Evolutionary conservation across 371 early-diverging fungal species (phyloP).

Genomic region (Mortierella sp.): DNA sequence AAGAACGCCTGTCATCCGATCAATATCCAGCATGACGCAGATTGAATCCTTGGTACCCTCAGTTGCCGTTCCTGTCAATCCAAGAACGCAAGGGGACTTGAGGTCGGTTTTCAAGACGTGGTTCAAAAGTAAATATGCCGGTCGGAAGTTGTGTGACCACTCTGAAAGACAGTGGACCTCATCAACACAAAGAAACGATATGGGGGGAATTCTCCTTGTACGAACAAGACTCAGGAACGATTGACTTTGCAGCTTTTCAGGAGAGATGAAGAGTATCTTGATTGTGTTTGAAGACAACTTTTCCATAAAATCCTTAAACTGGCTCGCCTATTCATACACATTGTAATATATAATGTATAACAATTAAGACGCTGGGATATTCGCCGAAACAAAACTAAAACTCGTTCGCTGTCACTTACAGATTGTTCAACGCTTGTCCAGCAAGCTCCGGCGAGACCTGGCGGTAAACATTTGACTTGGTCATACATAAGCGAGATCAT

Average conservation of each 20-base stretch:
- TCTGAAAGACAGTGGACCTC: conserved; percentile 89
- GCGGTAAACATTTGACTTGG: conserved; percentile 78
- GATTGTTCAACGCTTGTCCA: conserved; percentile 75
- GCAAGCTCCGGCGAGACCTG: conserved; percentile 71
- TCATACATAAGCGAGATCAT: conserved; percentile 87
- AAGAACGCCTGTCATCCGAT: conserved; percentile 58
- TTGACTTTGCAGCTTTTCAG: conserved; percentile 71
- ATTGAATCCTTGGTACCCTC: conserved; percentile 63
- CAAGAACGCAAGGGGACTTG: conserved; percentile 73
- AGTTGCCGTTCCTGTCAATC: conserved; percentile 89
- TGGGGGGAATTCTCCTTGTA: conserved; percentile 59
- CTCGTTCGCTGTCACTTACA: conserved; percentile 27
- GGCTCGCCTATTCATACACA: conserved; percentile 23
- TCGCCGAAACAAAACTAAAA: neutral
- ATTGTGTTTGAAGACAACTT: conserved; percentile 57
- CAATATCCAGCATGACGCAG: conserved; percentile 65
- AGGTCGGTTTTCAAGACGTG: conserved; percentile 60
- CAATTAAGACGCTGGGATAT: neutral
- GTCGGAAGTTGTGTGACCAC: conserved; percentile 89
- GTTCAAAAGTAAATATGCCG: conserved; percentile 66
- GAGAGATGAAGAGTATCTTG: conserved; percentile 75
- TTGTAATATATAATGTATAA: neutral
- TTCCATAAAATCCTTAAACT: conserved; percentile 55
- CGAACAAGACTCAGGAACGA: conserved; percentile 62
- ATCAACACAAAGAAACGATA: conserved; percentile 76